Evolutionary conservation across 148 eudicot genomes (phyloP).

Genomic region (Amaranthus palmeri): DNA sequence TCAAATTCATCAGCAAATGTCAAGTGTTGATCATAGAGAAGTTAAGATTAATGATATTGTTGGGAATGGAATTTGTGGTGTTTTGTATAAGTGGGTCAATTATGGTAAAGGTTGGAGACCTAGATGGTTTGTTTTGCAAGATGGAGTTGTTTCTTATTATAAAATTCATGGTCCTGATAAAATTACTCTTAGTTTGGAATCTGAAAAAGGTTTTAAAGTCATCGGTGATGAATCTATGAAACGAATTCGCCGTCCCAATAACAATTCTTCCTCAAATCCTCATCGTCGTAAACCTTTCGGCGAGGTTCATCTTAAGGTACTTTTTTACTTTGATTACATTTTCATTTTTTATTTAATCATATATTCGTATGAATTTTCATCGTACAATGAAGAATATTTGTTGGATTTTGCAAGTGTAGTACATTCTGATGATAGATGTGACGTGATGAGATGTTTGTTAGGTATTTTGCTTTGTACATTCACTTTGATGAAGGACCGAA

Average conservation of each 20-base stretch:
- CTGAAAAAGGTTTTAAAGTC: constrained; percentile 51
- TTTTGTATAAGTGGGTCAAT: constrained; percentile 84
- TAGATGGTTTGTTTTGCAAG: constrained; percentile 80
- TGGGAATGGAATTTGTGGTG: constrained; percentile 66
- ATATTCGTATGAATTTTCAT: background rate
- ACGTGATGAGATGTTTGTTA: no score
- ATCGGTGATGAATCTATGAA: constrained; percentile 71
- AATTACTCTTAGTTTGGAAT: constrained; percentile 40
- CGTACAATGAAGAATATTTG: no score
- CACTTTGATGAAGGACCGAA: no score
- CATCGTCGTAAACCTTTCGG: constrained; percentile 55
- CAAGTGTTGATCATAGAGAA: constrained; percentile 31
- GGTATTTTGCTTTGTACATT: no score
- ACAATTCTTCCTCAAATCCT: constrained; percentile 2
- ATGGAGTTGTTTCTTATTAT: constrained; percentile 76
- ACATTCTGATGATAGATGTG: background rate
- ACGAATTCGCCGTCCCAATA: constrained; percentile 31
- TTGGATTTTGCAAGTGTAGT: background rate
- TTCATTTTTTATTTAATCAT: background rate
- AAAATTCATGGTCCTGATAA: constrained; percentile 79
- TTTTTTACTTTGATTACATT: background rate
- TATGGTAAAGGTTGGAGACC: constrained; percentile 91
- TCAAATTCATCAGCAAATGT: constrained; percentile 8
- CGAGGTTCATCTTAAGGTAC: constrained; percentile 85
- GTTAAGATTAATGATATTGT: constrained; percentile 57